Evolutionary conservation across 2,329 filamentous ascomycete genomes (phyloP).

Genomic region (Leptographium wingfieldii): DNA sequence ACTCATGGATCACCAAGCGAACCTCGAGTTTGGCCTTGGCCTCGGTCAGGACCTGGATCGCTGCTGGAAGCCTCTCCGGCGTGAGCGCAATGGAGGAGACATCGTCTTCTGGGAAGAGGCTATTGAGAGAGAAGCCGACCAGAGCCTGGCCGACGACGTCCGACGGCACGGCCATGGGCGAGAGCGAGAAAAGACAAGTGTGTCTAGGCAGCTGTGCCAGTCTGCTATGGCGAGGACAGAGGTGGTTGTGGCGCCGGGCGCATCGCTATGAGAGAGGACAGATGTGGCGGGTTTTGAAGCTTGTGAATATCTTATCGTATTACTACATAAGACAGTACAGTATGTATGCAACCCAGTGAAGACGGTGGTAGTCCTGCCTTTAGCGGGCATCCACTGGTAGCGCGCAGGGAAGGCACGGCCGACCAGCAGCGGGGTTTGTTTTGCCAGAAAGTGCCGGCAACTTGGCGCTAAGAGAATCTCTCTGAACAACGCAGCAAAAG

Average conservation of each 20-base stretch:
- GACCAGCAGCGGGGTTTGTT: background rate
- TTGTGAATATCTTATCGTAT: background rate
- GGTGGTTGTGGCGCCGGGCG: background rate
- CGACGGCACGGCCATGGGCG: background rate
- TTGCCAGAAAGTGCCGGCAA: background rate
- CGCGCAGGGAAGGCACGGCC: background rate
- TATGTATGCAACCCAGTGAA: background rate
- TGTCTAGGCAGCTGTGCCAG: background rate
- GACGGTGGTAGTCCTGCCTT: background rate
- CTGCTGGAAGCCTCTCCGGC: conserved; percentile 24
- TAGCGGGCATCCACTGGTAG: background rate
- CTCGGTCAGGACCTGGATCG: conserved; percentile 26
- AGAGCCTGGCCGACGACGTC: conserved; percentile 38
- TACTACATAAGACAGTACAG: background rate
- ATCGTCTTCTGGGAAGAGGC: conserved; percentile 32
- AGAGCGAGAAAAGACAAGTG: too few species aligned
- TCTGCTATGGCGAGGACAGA: background rate
- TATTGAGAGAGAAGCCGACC: conserved; percentile 45
- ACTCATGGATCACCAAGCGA: background rate
- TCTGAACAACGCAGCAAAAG: background rate
- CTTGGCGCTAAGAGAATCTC: background rate
- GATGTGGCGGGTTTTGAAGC: background rate
- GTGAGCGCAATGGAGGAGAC: conserved; percentile 25
- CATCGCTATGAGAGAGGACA: background rate
- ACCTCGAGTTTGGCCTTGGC: conserved; percentile 34